Evolutionary conservation across 73 alveolate species (phyloP).

Genomic region (Paramecium primaurelia): DNA sequence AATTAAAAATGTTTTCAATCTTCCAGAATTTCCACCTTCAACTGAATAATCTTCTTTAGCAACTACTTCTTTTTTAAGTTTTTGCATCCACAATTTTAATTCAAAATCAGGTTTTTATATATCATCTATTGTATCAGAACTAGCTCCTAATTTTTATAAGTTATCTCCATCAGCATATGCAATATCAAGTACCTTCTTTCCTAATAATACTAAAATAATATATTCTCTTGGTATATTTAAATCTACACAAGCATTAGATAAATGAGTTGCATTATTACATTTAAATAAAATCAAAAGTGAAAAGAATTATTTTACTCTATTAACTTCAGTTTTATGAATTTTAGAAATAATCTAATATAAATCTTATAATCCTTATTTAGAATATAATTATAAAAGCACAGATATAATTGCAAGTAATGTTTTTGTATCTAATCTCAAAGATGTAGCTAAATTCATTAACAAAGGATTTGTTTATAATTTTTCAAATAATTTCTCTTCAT

Average conservation of each 20-base stretch:
- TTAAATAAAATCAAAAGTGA: background rate
- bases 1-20: background rate
- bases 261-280: conserved; percentile 18
- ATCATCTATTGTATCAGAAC: background rate
- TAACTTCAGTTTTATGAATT: background rate
- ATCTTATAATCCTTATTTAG: background rate
- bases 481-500: conserved; percentile 28
- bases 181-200: background rate
- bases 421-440: conserved; percentile 9
- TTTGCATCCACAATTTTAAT: background rate
- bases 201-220: background rate
- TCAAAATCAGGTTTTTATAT: background rate
- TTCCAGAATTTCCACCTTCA: background rate
- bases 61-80: background rate
- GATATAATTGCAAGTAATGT: background rate
- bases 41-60: background rate
- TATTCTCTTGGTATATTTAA: background rate
- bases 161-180: background rate
- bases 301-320: background rate
- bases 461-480: background rate
- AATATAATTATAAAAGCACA: background rate
- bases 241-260: conserved; percentile 8
- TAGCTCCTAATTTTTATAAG: background rate
- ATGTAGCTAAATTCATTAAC: background rate
- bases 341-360: background rate